Evolutionary conservation across 2,329 filamentous ascomycete species (phyloP).

Genomic region (Colletotrichum sp.): DNA sequence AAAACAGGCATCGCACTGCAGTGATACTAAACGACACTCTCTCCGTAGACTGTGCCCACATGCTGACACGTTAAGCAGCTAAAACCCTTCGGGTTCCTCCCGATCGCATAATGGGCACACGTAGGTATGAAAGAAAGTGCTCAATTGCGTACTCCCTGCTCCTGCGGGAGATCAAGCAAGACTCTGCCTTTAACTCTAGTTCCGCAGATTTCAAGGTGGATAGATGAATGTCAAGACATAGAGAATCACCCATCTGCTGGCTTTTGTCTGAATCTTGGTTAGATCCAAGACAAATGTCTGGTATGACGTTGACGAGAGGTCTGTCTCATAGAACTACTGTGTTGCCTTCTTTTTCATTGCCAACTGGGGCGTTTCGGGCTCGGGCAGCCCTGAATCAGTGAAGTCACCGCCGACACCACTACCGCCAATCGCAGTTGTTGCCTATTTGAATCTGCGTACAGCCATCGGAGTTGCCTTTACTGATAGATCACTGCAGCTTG

Average conservation of each 20-base stretch:
- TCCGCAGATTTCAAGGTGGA: neutral
- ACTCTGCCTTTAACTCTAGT: neutral
- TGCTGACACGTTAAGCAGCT: neutral
- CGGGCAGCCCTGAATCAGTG: neutral
- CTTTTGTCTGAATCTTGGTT: neutral
- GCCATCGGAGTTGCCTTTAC: neutral
- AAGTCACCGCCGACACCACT: neutral
- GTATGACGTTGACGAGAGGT: neutral
- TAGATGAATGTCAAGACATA: neutral
- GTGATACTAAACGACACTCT: neutral
- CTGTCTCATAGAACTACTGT: neutral
- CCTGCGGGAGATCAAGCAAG: neutral
- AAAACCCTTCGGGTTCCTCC: neutral
- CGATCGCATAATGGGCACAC: neutral
- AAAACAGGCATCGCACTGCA: neutral
- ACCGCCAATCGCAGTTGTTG: too few relatives aligned
- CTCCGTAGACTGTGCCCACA: neutral
- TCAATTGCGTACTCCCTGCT: too few relatives aligned
- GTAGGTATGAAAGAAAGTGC: neutral
- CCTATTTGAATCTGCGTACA: neutral
- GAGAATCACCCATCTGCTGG: neutral
- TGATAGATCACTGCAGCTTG: neutral
- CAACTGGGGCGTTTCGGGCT: neutral
- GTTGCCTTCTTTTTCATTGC: neutral
- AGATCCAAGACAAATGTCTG: neutral